A percentile compares a stretch with the other conserved stretches of the same genome.
These are phyloP conservation scores for Botrytis tulipae DNA, from an alignment of 2,329 filamentous ascomycete species.

Conservation along the genomic window DNA sequence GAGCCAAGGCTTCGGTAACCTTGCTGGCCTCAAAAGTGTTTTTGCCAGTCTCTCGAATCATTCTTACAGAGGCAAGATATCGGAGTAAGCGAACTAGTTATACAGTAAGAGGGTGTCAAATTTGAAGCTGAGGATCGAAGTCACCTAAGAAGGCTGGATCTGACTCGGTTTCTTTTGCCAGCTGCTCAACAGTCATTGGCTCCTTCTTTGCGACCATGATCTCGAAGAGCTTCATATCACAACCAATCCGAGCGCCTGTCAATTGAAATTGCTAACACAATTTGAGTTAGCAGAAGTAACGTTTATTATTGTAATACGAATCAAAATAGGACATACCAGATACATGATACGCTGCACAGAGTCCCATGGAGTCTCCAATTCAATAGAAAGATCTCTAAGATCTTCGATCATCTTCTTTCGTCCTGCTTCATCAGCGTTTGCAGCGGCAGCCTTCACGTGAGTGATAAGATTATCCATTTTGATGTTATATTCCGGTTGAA, in stretches of 20 bases:
- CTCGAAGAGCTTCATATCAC: constrained; percentile 15
- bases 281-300: not conserved
- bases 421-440: constrained; percentile 5
- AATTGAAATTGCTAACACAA: constrained; percentile 15
- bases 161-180: constrained; percentile 1
- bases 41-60: constrained; percentile 14
- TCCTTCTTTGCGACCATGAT: not conserved
- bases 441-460: constrained; percentile 7
- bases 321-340: not conserved
- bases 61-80: constrained; percentile 19
- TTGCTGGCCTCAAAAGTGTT: constrained; percentile 11
- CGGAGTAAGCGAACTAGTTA: constrained; percentile 1
- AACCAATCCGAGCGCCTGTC: constrained; percentile 12
- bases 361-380: constrained; percentile 20
- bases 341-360: constrained; percentile 20
- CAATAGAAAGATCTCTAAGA: constrained; percentile 16
- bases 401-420: constrained; percentile 16
- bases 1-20: not conserved
- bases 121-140: not conserved
- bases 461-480: constrained; percentile 5
- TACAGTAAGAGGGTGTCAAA: not conserved
- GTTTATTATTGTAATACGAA: not conserved
- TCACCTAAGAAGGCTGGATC: constrained; percentile 14
- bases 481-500: not conserved
- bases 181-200: not conserved